These are phyloP conservation scores for Phytophthora kernoviae DNA, from an alignment of 352 stramenopile species.

Conservation along the genomic window DNA sequence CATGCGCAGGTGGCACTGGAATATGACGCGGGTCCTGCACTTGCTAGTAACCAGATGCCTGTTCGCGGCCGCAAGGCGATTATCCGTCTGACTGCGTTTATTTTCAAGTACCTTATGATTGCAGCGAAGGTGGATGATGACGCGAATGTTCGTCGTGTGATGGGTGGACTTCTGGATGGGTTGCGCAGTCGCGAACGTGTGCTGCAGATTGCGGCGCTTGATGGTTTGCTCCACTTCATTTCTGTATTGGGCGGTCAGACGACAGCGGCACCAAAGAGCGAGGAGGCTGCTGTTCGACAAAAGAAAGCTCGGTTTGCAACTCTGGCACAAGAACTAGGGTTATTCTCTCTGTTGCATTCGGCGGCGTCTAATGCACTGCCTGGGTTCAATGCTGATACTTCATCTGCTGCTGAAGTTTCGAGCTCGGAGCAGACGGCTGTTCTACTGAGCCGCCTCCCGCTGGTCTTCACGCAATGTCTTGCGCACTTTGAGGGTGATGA, in stretches of 20 bases:
- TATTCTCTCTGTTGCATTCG: constrained; percentile 78
- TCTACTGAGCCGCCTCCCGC: constrained; percentile 68
- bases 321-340: constrained; percentile 70
- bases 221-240: constrained; percentile 78
- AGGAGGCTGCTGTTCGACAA: constrained; percentile 27
- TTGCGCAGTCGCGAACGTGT: constrained; percentile 65
- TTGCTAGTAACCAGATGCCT: constrained; percentile 29
- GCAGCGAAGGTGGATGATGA: constrained; percentile 46
- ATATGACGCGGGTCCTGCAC: constrained; percentile 35
- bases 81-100: constrained; percentile 72
- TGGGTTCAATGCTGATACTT: constrained; percentile 11
- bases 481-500: constrained; percentile 76
- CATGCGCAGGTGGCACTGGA: constrained; percentile 59
- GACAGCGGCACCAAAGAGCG: constrained; percentile 11
- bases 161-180: constrained; percentile 69
- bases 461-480: constrained; percentile 89
- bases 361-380: constrained; percentile 57
- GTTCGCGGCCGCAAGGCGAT: constrained; percentile 59
- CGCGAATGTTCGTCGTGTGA: constrained; percentile 50
- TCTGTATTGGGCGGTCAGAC: constrained; percentile 42
- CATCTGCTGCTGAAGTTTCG: constrained; percentile 5
- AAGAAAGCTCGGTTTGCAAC: constrained; percentile 51
- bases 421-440: constrained; percentile 43
- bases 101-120: constrained; percentile 78
- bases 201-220: constrained; percentile 73